A percentile compares a stretch with the other conserved stretches of the same genome.
These are phyloP conservation scores for Canavalia ensiformis DNA, from an alignment of 306 rosid species.

Conservation along the genomic window DNA sequence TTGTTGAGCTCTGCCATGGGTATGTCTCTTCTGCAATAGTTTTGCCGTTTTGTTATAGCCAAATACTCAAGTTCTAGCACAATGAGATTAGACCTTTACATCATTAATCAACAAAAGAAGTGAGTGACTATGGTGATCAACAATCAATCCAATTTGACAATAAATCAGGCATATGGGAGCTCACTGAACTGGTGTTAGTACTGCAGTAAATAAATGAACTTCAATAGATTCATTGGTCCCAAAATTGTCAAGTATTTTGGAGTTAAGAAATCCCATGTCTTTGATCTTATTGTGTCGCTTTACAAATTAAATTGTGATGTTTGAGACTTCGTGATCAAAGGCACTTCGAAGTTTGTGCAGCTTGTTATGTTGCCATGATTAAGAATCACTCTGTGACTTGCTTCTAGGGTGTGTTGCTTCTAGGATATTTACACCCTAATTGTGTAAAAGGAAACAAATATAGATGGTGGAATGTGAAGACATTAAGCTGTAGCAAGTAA, in stretches of 20 bases:
- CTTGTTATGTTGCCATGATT: constrained; percentile 32
- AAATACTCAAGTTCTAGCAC: constrained; percentile 24
- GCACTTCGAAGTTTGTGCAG: constrained; percentile 14
- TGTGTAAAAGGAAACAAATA: constrained; percentile 35
- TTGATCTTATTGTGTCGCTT: constrained; percentile 28
- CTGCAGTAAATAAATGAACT: constrained; percentile 34
- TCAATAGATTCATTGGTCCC: constrained; percentile 24
- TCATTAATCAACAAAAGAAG: constrained; percentile 4
- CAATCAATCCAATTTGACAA: constrained; percentile 16
- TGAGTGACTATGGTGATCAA: background rate
- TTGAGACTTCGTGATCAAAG: constrained; percentile 41
- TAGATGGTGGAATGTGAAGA: constrained; percentile 22
- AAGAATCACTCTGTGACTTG: constrained; percentile 24
- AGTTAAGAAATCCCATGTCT: background rate
- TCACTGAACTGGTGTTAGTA: background rate
- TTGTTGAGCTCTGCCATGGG: constrained; percentile 93
- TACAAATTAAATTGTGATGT: constrained; percentile 32
- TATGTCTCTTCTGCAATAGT: constrained; percentile 51
- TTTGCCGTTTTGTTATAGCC: constrained; percentile 40
- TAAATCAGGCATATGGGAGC: constrained; percentile 8
- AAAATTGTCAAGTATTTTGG: constrained; percentile 18
- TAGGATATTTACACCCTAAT: background rate
- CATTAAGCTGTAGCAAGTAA: constrained; percentile 6
- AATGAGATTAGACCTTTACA: constrained; percentile 4
- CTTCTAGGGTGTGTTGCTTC: constrained; percentile 3